Conservation (phyloP, 768 basidiomycete genomes). For the Phaeotremella skinneri region DNA sequence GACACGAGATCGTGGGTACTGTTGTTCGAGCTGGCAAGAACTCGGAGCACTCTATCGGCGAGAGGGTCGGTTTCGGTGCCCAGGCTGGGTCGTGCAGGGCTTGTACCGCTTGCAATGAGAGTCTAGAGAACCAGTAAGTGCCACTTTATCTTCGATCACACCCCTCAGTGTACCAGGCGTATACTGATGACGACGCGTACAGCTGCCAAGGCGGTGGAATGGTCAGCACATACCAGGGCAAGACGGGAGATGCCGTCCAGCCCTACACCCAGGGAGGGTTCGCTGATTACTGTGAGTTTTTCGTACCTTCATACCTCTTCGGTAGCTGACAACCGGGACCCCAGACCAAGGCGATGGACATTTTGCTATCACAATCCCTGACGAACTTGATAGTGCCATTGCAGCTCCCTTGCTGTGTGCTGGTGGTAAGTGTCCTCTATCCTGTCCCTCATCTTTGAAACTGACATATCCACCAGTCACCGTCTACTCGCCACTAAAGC, state of each 20-base stretch:
- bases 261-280: slow-evolving; percentile 40
- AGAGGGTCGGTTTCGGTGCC: slow-evolving; percentile 59
- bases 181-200: background rate
- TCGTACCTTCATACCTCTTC: slow-evolving; percentile 21
- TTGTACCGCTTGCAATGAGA: slow-evolving; percentile 57
- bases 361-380: slow-evolving; percentile 67
- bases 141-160: background rate
- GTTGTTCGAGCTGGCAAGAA: slow-evolving; percentile 60
- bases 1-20: slow-evolving; percentile 61
- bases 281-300: slow-evolving; percentile 40
- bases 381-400: slow-evolving; percentile 56
- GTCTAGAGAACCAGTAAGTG: slow-evolving; percentile 22
- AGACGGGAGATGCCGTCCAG: slow-evolving; percentile 33
- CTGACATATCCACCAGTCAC: slow-evolving; percentile 15
- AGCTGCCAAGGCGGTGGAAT: slow-evolving; percentile 16
- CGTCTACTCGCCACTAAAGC: slow-evolving; percentile 41
- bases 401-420: slow-evolving; percentile 49
- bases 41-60: slow-evolving; percentile 50
- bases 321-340: slow-evolving; percentile 17
- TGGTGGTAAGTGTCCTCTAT: slow-evolving; percentile 23
- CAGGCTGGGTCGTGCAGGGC: slow-evolving; percentile 60
- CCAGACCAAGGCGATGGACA: slow-evolving; percentile 16
- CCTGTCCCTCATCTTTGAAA: background rate
- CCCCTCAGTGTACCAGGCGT: background rate
- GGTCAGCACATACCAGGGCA: slow-evolving; percentile 38